phyloP scores from a whole-genome alignment of 2,329 filamentous ascomycete species.

The Helotiales sp. region DNA sequence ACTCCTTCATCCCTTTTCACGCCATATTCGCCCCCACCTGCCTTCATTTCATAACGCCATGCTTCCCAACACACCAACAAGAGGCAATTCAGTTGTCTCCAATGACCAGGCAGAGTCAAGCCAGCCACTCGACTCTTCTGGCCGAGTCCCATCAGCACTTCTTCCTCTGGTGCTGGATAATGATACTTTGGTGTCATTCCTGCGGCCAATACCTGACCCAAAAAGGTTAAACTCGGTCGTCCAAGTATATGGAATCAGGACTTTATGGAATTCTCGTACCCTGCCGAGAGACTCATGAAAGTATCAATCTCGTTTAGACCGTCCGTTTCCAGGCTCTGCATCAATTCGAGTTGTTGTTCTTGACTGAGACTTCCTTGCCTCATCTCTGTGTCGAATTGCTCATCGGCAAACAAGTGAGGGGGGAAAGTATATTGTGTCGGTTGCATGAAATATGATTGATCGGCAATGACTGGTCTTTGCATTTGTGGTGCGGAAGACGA shows the following conservation, averaged over 20 bases:
- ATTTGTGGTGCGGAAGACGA: constrained; percentile 3
- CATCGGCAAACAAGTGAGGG: constrained; percentile 38
- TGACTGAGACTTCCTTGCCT: constrained; percentile 71
- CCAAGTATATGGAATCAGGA: constrained; percentile 19
- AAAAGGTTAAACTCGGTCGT: constrained; percentile 19
- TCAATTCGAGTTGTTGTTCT: constrained; percentile 79
- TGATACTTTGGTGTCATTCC: constrained; percentile 7
- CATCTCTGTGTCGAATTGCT: constrained; percentile 45
- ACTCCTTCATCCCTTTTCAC: constrained; percentile 1
- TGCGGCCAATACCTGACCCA: constrained; percentile 22
- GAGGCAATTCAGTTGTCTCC: neutral
- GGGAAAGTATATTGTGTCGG: constrained; percentile 31
- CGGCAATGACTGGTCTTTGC: constrained; percentile 23
- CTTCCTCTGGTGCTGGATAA: neutral
- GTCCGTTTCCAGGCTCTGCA: constrained; percentile 75
- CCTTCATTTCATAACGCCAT: neutral
- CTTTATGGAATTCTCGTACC: constrained; percentile 31
- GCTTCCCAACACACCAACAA: neutral
- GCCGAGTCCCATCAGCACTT: neutral
- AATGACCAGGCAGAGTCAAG: neutral
- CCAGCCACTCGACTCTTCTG: neutral
- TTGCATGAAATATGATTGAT: constrained; percentile 33
- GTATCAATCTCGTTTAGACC: constrained; percentile 62
- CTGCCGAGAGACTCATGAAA: constrained; percentile 46
- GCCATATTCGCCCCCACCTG: neutral